Evolutionary conservation across 2,329 filamentous ascomycete species (phyloP).

Genomic region (Davidsoniella virescens): DNA sequence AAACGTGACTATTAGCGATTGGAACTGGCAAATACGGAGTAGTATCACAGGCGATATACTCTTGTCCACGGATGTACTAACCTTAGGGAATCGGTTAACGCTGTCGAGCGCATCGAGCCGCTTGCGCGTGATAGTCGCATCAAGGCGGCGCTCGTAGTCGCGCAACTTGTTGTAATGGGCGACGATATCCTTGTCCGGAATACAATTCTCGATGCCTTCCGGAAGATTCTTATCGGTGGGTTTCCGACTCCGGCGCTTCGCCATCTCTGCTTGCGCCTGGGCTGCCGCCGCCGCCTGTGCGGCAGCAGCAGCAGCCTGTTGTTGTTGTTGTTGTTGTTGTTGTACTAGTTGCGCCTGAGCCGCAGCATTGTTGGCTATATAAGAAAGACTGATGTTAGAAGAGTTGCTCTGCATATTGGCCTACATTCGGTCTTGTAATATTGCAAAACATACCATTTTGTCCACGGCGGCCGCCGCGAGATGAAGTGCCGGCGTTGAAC

Average conservation of each 20-base stretch:
- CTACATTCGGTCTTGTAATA: not conserved
- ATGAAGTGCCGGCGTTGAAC: constrained; percentile 9
- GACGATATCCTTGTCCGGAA: constrained; percentile 61
- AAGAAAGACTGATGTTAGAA: not conserved
- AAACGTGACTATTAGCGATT: constrained; percentile 1
- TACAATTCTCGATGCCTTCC: constrained; percentile 69
- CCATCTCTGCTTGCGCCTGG: constrained; percentile 41
- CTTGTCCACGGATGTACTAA: constrained; percentile 19
- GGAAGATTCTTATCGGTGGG: constrained; percentile 92
- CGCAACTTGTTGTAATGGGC: constrained; percentile 69
- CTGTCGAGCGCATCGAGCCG: constrained; percentile 77
- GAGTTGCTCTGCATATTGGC: not conserved
- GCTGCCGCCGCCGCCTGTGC: constrained; percentile 35
- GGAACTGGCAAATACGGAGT: too few species aligned
- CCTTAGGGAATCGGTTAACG: constrained; percentile 57
- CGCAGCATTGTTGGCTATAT: constrained; percentile 19
- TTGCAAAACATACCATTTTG: constrained; percentile 9
- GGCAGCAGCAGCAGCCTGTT: constrained; percentile 24
- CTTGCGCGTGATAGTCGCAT: constrained; percentile 90
- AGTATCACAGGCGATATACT: too few species aligned
- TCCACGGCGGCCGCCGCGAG: constrained; percentile 4
- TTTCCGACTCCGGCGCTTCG: constrained; percentile 69
- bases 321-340: constrained; percentile 37
- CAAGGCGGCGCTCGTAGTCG: constrained; percentile 73
- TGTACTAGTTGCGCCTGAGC: constrained; percentile 37